Conservation (phyloP, 495 filamentous ascomycete species). For the Penicillium argentinense region DNA sequence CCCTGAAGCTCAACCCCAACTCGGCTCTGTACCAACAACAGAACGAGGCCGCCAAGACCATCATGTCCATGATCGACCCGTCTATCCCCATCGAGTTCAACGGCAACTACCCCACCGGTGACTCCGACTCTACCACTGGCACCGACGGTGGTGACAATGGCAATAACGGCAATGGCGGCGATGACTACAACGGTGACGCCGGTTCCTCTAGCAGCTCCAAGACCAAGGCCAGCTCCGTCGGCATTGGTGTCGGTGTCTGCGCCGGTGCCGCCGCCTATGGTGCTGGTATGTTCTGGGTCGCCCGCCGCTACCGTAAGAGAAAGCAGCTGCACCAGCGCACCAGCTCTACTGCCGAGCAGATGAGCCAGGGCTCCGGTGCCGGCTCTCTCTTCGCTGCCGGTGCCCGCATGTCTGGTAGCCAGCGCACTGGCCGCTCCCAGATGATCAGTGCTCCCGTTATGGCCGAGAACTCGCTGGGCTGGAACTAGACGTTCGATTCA, state of each 20-base stretch:
- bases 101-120: constrained; percentile 35
- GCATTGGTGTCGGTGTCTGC: constrained; percentile 75
- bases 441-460: constrained; percentile 85
- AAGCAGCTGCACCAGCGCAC: constrained; percentile 76
- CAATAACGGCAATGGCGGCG: constrained; percentile 37
- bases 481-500: constrained; percentile 67
- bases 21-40: constrained; percentile 69
- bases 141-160: constrained; percentile 10
- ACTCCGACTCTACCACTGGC: constrained; percentile 26
- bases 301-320: constrained; percentile 87
- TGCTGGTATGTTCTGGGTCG: constrained; percentile 97
- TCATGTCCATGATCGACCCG: constrained; percentile 82
- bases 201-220: constrained; percentile 52
- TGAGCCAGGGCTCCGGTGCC: constrained; percentile 39
- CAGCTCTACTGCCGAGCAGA: constrained; percentile 56
- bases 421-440: constrained; percentile 69
- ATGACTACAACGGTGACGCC: constrained; percentile 32
- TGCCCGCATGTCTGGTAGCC: constrained; percentile 53
- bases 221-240: constrained; percentile 72
- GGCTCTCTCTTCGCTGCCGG: constrained; percentile 40
- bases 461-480: constrained; percentile 96
- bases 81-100: constrained; percentile 75
- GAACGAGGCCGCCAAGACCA: constrained; percentile 53
- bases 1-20: constrained; percentile 65
- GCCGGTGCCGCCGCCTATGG: constrained; percentile 87